Evolutionary conservation across 306 rosid species (phyloP).

Genomic region (Glycine tomentella): DNA sequence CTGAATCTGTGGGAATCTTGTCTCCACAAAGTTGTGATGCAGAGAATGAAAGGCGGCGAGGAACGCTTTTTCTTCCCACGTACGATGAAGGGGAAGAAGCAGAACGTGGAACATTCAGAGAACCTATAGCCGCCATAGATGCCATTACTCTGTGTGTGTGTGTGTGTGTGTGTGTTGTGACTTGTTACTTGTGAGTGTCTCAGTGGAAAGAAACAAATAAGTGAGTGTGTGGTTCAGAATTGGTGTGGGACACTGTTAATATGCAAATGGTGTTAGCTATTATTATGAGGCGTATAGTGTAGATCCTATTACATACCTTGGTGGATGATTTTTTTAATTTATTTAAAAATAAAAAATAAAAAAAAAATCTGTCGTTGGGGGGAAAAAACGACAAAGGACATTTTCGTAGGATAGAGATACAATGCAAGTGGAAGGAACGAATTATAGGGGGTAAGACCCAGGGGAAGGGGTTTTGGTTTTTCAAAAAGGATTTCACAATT

Average conservation of each 20-base stretch:
- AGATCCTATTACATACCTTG: constrained; percentile 6
- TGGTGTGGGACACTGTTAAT: background rate
- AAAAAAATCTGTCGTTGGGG: constrained; percentile 6
- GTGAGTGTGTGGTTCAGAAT: constrained; percentile 19
- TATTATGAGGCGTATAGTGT: background rate
- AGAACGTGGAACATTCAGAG: constrained; percentile 45
- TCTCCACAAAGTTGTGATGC: constrained; percentile 57
- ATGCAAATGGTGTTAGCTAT: background rate
- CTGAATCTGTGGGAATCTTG: constrained; percentile 39
- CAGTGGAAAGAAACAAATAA: background rate
- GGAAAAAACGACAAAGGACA: constrained; percentile 29
- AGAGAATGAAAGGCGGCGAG: constrained; percentile 51
- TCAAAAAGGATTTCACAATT: background rate
- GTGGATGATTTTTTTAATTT: background rate
- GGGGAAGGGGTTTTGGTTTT: no score
- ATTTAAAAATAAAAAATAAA: background rate
- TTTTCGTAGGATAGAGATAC: background rate
- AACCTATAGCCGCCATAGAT: constrained; percentile 56
- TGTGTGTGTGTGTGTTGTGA: no score
- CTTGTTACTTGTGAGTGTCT: no score
- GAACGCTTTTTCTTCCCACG: constrained; percentile 37
- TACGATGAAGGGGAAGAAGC: constrained; percentile 41
- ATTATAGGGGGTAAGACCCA: no score
- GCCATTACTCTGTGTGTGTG: constrained; percentile 47
- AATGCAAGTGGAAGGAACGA: constrained; percentile 29